Base-by-base conservation (phyloP, 306 rosid species). In the Citrullus colocynthis region DNA sequence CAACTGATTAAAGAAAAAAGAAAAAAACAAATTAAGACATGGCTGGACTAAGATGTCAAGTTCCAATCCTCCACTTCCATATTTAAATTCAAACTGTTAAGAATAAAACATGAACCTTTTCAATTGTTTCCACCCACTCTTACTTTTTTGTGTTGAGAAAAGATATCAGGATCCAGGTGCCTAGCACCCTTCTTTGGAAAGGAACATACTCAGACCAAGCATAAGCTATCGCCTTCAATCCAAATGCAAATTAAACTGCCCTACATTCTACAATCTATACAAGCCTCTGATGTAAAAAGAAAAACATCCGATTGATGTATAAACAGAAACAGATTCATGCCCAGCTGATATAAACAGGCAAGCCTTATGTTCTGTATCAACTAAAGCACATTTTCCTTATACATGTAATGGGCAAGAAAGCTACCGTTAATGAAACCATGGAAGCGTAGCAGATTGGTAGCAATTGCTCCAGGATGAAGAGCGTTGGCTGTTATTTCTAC, bases 381-480 rank as follows among this genome's bases (percentile, higher is more conserved):
- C 34, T 5, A 51, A 15, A 70, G 21, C 58, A 21, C 2, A 72
- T 72, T 51, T 52, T 1, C 17, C 59, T 52, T 51, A 45, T 42
- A 74, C 32, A 4, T 60, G 59, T 20, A 15, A 60, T 9, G 14
- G 17, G 41, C 16, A 24, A 77, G 74, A 30, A n/a, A 55, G n/a
- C 39, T 56, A 89, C 98, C 95, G 49, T 80, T 78, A 34, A 93
- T 11, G 81, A 80, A 64, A 80, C 79, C 36, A 64, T 86, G 89
- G 80, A 82, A 64, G 54, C 93, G 87, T 56, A 85, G 81, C 85
- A 93, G 82, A 77, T 93, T 88, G 72, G 98, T 93, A 59, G 37
- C 2, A 79, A 87, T 91, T 78, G 91, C 75, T 78, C 98, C 97
- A 7, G 97, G 98, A 86, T 93, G 98, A 85, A 91, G 82, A 56